These are phyloP conservation scores for Paramecium caudatum DNA, from an alignment of 73 alveolate species.

Conservation along the genomic window DNA sequence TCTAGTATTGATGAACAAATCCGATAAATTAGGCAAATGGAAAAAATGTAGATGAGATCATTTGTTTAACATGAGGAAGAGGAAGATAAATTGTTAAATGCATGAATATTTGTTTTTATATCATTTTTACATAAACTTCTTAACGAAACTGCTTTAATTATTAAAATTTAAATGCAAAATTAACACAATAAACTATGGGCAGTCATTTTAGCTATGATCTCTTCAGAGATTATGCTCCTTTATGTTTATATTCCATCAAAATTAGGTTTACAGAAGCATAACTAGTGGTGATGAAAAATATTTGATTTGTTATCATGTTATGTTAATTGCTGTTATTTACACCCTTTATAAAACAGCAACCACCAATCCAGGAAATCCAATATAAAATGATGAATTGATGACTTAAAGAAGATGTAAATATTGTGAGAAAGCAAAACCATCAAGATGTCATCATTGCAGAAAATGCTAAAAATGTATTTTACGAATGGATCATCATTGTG, in stretches of 20 bases:
- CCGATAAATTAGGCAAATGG: not conserved
- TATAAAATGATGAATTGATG: not conserved
- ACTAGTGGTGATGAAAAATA: not conserved
- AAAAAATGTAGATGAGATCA: not conserved
- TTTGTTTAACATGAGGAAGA: not conserved
- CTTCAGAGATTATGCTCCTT: not conserved
- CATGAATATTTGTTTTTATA: not conserved
- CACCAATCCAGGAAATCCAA: constrained; percentile 17
- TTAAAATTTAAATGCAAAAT: not conserved
- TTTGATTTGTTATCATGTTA: not conserved
- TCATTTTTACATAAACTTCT: not conserved
- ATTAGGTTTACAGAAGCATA: not conserved
- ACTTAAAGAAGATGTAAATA: not conserved
- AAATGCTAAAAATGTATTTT: constrained; percentile 87
- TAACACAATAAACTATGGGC: not conserved
- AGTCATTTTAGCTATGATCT: not conserved
- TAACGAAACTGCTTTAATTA: not conserved
- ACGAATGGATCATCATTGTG: constrained; percentile 91
- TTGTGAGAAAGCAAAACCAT: constrained; percentile 87
- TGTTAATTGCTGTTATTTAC: not conserved
- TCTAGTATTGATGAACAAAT: not conserved
- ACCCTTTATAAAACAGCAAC: not conserved
- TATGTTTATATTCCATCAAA: not conserved
- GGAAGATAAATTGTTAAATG: not conserved
- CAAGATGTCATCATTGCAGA: constrained; percentile 87